phyloP scores from a whole-genome alignment of 371 early-diverging fungal genomes.

The Apophysomyces sp. region DNA sequence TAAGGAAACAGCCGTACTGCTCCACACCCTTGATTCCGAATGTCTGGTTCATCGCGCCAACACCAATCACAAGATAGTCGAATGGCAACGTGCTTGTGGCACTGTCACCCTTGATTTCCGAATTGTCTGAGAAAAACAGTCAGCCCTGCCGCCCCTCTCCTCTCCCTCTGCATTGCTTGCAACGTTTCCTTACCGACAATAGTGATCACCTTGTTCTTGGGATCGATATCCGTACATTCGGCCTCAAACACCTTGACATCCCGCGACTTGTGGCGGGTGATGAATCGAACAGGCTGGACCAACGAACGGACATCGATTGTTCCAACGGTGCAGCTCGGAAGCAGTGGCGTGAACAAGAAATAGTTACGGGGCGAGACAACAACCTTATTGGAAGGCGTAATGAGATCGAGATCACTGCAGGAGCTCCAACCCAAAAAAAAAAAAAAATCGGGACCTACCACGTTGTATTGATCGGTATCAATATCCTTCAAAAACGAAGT shows the following conservation, averaged over 20 bases:
- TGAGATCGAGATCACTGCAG: background rate
- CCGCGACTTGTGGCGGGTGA: constrained; percentile 83
- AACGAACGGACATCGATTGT: constrained; percentile 84
- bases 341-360: constrained; percentile 91
- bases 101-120: constrained; percentile 66
- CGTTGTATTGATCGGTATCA: constrained; percentile 77
- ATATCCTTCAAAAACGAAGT: constrained; percentile 76
- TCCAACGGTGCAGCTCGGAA: constrained; percentile 85
- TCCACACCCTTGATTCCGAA: constrained; percentile 89
- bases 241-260: constrained; percentile 85
- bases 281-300: constrained; percentile 84
- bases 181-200: constrained; percentile 60
- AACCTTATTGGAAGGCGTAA: constrained; percentile 27
- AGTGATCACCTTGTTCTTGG: constrained; percentile 69
- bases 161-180: background rate
- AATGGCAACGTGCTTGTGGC: constrained; percentile 67
- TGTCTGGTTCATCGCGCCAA: constrained; percentile 88
- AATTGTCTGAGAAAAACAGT: constrained; percentile 54
- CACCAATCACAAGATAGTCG: constrained; percentile 88
- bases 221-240: constrained; percentile 83
- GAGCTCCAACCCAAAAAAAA: background rate
- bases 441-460: constrained; percentile 40
- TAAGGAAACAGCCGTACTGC: constrained; percentile 86
- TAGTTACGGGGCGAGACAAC: constrained; percentile 89
- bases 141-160: background rate